phyloP scores from a whole-genome alignment of 2,329 filamentous ascomycete species.

The Phialocephala sp. region DNA sequence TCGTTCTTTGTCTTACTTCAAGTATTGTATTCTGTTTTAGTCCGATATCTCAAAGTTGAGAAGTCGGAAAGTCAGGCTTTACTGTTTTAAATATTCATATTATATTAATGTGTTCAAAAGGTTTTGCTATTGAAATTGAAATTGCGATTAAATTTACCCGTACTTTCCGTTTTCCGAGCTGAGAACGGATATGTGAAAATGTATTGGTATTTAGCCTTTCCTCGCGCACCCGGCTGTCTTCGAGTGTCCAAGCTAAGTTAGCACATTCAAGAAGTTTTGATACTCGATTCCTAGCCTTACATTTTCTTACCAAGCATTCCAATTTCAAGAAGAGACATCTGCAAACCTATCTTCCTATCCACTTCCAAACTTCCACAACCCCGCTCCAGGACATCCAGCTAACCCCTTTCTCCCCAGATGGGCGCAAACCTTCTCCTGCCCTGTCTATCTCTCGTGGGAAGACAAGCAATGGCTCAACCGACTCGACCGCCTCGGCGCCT shows the following conservation, averaged over 20 bases:
- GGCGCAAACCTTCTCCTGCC: conserved; percentile 71
- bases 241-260: not conserved
- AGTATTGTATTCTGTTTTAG: not conserved
- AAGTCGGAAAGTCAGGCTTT: not conserved
- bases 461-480: conserved; percentile 70
- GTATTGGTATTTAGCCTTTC: not conserved
- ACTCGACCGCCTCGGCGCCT: conserved; percentile 45
- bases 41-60: not conserved
- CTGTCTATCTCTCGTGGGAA: conserved; percentile 70
- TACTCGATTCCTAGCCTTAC: not conserved
- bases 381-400: not conserved
- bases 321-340: not conserved
- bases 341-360: not conserved
- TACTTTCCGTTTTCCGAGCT: not conserved
- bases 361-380: not conserved
- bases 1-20: not conserved
- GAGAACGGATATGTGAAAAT: not conserved
- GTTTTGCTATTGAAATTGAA: not conserved
- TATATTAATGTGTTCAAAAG: not conserved
- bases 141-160: not conserved
- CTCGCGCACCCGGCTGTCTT: not conserved
- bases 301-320: not conserved
- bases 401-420: conserved; percentile 49
- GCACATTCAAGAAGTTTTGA: not conserved
- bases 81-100: not conserved